Evolutionary conservation across 1,284 basidiomycete genomes (phyloP), one percentile per base, ranked within the genome.

Genomic region (Somion occarium): DNA sequence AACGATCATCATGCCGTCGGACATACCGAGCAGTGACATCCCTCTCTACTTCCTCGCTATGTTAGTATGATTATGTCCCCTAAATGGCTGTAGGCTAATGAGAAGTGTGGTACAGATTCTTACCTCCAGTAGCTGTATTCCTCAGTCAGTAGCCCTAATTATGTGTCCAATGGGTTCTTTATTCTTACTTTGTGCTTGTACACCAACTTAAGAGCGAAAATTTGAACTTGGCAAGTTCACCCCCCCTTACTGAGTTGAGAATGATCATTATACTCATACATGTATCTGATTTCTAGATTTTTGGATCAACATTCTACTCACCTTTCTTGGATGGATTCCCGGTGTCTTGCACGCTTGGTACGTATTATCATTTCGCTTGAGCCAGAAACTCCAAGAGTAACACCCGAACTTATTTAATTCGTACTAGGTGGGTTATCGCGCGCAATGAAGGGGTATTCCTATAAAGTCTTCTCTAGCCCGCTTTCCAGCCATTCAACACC

Each of bases 291-390:
- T 18, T 22, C 30, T 39, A 78, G 80, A 82, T 52, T 71, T 82
- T 51, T 76, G 73, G 66, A 80, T 82, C 53, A 82, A 82, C 59
- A 69, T 82, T 55, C 63, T 69, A 3, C 64, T 83, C 9, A 74
- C 69, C 58, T 69, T 82, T 47, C 63, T 82, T 11, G 80, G 74
- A 20, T 82, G 78, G 78, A 75, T 82, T 44, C 80, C 80, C 15
- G 80, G 79, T 13, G 71, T 80, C 1, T 59, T 81, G 27, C 80
- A 83, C 54, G 78, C 80, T 5, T 81, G 78, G 80, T 80, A 53
- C 38, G 49, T 26, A 1, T 15, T 5, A 48, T 44, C 20, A 7
- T 27, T 46, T 24, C 19, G 19, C 22, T 34, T 25, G 11, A 37
- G 24, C 37, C 38, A 38, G 37, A 19, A 42, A 18, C n/a, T n/a